Percentiles rank a stretch among this genome's conserved stretches.
Evolutionary conservation across 2,329 filamentous ascomycete genomes (phyloP).

Genomic region (Neonectria coccinea): DNA sequence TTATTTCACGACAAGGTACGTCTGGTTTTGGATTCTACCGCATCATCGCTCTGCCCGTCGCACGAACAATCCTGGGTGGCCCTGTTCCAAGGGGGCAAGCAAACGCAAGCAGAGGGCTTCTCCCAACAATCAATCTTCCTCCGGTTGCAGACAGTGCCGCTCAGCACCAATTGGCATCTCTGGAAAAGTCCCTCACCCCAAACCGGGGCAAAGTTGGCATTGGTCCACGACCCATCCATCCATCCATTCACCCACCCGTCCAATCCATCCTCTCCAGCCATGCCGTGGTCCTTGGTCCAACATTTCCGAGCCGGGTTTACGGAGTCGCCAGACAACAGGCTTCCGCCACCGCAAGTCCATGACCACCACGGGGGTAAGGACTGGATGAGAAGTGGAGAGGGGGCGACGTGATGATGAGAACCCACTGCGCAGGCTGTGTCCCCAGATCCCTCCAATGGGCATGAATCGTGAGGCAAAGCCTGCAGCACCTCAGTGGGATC

Average conservation of each 20-base stretch:
- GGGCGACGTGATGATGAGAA: constrained; percentile 40
- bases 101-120: constrained; percentile 31
- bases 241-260: constrained; percentile 22
- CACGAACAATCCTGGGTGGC: constrained; percentile 29
- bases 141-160: constrained; percentile 3
- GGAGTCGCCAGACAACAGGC: constrained; percentile 30
- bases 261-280: constrained; percentile 18
- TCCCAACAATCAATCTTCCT: constrained; percentile 15
- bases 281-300: constrained; percentile 28
- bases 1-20: constrained; percentile 43
- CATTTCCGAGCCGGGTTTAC: constrained; percentile 32
- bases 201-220: constrained; percentile 33
- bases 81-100: constrained; percentile 24
- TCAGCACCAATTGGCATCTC: constrained; percentile 36
- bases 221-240: constrained; percentile 23
- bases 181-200: constrained; percentile 32
- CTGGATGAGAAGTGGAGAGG: constrained; percentile 44
- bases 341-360: constrained; percentile 31
- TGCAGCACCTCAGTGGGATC: constrained; percentile 43
- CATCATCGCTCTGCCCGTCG: constrained; percentile 31
- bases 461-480: constrained; percentile 40
- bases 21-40: constrained; percentile 31
- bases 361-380: constrained; percentile 37
- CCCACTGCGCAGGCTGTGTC: constrained; percentile 42
- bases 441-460: constrained; percentile 45